A percentile compares a stretch with the other conserved stretches of the same genome.
These are phyloP conservation scores for Dryadomyces sulphureus DNA, from an alignment of 2,329 filamentous ascomycete species.

Conservation along the genomic window DNA sequence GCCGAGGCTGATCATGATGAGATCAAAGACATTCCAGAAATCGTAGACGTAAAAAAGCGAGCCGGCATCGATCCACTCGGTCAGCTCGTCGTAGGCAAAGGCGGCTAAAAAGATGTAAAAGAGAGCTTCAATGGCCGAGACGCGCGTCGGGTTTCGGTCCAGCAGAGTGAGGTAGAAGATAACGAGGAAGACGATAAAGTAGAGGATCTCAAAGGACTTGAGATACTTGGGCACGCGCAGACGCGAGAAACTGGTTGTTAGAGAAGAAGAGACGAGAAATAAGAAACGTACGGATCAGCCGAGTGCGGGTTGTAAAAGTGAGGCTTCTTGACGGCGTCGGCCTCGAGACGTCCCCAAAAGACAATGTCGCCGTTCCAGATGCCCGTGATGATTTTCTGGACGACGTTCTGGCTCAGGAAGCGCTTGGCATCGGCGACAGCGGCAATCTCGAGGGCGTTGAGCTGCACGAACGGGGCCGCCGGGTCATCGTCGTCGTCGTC, in stretches of 20 bases:
- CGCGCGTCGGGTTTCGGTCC: conserved; percentile 47
- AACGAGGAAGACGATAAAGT: conserved; percentile 61
- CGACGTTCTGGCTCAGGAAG: conserved; percentile 64
- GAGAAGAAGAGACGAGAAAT: not conserved
- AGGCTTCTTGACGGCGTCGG: conserved; percentile 59
- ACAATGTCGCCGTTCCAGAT: conserved; percentile 80
- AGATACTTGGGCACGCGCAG: conserved; percentile 69
- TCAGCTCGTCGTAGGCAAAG: conserved; percentile 77
- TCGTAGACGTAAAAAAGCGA: conserved; percentile 74
- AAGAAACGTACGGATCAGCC: conserved; percentile 41
- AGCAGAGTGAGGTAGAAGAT: conserved; percentile 82
- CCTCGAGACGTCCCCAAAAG: conserved; percentile 70
- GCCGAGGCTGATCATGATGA: conserved; percentile 60
- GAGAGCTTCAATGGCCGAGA: conserved; percentile 55
- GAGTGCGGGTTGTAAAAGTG: conserved; percentile 56
- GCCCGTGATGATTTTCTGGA: conserved; percentile 70
- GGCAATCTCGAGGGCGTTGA: conserved; percentile 81
- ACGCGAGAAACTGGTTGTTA: conserved; percentile 49
- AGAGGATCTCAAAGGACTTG: conserved; percentile 70
- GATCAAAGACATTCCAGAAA: conserved; percentile 64
- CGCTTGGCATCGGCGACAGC: conserved; percentile 70
- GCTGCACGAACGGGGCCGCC: conserved; percentile 56
- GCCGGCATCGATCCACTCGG: conserved; percentile 74
- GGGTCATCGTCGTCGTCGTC: conserved; percentile 38
- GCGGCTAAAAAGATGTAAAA: conserved; percentile 78